phyloP scores from a whole-genome alignment of 192 early-diverging fungal species.

The Linnemannia schmuckeri region DNA sequence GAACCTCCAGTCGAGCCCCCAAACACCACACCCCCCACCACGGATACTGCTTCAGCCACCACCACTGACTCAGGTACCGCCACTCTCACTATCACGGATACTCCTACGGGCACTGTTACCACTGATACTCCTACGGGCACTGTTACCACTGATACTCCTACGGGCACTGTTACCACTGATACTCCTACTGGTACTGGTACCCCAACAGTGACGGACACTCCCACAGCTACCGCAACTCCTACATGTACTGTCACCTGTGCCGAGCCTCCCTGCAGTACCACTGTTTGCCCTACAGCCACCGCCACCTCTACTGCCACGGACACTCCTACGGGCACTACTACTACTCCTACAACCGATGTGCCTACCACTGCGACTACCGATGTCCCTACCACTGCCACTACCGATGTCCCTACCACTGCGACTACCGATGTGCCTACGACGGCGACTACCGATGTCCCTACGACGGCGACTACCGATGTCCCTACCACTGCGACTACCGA shows the following conservation, averaged over 20 bases:
- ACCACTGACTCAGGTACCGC: background rate
- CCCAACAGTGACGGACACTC: background rate
- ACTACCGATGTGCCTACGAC: background rate
- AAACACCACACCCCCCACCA: background rate
- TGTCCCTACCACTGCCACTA: background rate
- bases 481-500: too few species aligned
- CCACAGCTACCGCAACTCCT: background rate
- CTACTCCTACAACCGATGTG: slow-evolving; percentile 18
- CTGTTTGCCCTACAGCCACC: slow-evolving; percentile 3
- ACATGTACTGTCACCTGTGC: slow-evolving; percentile 3
- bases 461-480: too few species aligned
- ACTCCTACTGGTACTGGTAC: background rate
- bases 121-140: background rate
- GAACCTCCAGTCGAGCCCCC: background rate
- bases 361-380: background rate
- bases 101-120: background rate
- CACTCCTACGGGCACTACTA: slow-evolving; percentile 3
- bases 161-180: background rate
- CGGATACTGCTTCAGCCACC: background rate
- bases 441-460: background rate
- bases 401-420: slow-evolving; percentile 21
- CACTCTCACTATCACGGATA: background rate
- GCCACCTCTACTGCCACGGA: background rate
- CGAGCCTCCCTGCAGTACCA: background rate
- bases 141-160: background rate